Evolutionary conservation across 2,329 filamentous ascomycete genomes (phyloP).

Genomic region (Colletotrichum graminicola): DNA sequence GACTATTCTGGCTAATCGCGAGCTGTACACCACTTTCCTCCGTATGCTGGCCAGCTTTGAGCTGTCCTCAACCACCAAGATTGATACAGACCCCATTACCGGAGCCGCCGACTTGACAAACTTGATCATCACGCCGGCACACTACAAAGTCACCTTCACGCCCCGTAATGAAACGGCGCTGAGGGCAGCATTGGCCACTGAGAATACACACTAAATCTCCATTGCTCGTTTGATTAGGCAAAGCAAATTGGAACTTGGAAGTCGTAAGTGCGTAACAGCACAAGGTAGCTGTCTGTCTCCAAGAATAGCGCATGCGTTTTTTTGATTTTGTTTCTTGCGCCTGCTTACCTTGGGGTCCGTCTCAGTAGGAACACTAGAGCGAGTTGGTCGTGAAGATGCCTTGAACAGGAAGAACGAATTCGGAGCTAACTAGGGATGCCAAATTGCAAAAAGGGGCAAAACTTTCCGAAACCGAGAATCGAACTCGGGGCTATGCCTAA

Average conservation of each 20-base stretch:
- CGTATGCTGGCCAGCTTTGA: conserved; percentile 63
- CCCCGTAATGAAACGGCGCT: conserved; percentile 26
- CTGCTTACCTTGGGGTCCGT: background rate
- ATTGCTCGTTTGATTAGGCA: too few relatives aligned
- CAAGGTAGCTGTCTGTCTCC: rapidly evolving
- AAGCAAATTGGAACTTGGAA: too few relatives aligned
- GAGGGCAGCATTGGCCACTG: conserved; percentile 11
- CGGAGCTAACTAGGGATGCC: rapidly evolving
- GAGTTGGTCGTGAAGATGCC: background rate
- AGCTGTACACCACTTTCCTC: conserved; percentile 65
- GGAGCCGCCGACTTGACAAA: conserved; percentile 34
- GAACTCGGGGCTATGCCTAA: conserved; percentile 38
- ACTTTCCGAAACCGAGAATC: conserved; percentile 35
- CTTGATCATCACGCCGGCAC: conserved; percentile 26
- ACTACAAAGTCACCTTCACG: conserved; percentile 19
- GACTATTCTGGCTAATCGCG: conserved; percentile 65
- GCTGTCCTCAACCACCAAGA: conserved; percentile 51
- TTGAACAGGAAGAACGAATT: background rate
- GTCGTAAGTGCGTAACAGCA: background rate
- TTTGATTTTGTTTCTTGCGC: background rate
- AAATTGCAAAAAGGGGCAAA: background rate
- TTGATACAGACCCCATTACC: conserved; percentile 28
- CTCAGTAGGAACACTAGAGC: background rate
- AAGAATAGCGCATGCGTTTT: background rate
- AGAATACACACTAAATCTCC: background rate